These are phyloP conservation scores for Porpolomopsis calyptriformis DNA, from an alignment of 768 basidiomycete species.

Conservation along the genomic window DNA sequence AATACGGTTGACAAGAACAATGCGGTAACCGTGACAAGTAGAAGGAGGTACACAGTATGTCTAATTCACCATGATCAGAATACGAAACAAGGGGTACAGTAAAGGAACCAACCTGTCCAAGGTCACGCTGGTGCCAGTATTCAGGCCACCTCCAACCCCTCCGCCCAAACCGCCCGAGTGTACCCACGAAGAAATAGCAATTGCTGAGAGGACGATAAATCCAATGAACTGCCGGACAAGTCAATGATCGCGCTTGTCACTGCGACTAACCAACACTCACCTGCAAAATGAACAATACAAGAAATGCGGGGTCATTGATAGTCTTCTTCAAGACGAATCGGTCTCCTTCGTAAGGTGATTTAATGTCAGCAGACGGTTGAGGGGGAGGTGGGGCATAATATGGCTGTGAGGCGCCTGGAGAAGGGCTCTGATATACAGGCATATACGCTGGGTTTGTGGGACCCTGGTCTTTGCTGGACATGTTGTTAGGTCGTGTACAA, in stretches of 20 bases:
- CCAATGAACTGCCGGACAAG: conserved; percentile 42
- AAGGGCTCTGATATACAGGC: background rate
- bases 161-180: conserved; percentile 59
- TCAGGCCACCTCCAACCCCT: conserved; percentile 48
- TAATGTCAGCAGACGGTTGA: conserved; percentile 25
- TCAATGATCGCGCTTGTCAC: background rate
- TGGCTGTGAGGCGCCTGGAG: conserved; percentile 15
- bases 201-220: conserved; percentile 56
- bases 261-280: conserved; percentile 22
- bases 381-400: conserved; percentile 15
- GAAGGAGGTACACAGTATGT: conserved; percentile 65
- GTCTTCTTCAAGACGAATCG: conserved; percentile 58
- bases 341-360: conserved; percentile 49
- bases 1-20: conserved; percentile 56
- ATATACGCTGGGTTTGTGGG: background rate
- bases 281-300: conserved; percentile 63
- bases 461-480: background rate
- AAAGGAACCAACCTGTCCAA: conserved; percentile 45
- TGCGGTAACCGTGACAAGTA: conserved; percentile 60
- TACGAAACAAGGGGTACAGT: background rate
- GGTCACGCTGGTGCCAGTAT: conserved; percentile 49
- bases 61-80: conserved; percentile 25
- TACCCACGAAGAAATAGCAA: conserved; percentile 54
- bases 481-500: background rate
- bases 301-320: conserved; percentile 63